phyloP scores from a whole-genome alignment of 305 asterid genomes.

The Rubia tinctorum region DNA sequence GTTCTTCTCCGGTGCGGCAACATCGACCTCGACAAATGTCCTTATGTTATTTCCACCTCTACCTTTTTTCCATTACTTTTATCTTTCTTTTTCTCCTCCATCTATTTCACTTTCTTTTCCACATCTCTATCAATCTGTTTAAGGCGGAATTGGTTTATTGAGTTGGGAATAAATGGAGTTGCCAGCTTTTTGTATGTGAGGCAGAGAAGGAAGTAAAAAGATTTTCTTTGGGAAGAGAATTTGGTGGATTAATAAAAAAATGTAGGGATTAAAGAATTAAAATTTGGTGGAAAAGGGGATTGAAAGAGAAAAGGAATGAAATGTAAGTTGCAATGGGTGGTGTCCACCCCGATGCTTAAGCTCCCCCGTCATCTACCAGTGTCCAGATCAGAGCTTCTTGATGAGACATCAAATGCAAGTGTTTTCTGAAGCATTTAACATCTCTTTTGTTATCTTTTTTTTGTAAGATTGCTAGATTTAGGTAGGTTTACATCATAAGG shows the following conservation, averaged over 20 bases:
- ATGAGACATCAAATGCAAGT: too few relatives aligned
- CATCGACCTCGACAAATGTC: too few relatives aligned
- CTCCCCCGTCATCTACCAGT: too few relatives aligned
- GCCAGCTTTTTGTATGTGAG: neutral
- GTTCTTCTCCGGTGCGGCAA: too few relatives aligned
- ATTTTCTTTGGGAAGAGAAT: neutral
- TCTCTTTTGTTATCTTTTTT: too few relatives aligned
- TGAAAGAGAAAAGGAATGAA: neutral
- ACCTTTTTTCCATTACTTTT: neutral
- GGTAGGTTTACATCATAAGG: too few relatives aligned
- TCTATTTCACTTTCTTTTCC: neutral
- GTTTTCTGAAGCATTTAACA: too few relatives aligned
- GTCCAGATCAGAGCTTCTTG: too few relatives aligned
- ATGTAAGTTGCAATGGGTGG: too few relatives aligned
- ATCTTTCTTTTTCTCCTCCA: neutral
- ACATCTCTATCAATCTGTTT: neutral
- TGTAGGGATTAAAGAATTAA: neutral
- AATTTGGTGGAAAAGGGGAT: conserved; percentile 3
- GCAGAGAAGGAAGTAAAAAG: neutral
- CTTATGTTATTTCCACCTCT: neutral
- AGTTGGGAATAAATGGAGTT: neutral
- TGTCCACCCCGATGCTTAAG: too few relatives aligned
- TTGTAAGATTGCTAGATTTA: too few relatives aligned
- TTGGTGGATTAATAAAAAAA: conserved; percentile 4
- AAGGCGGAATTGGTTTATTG: neutral